phyloP scores from a whole-genome alignment of 2,329 filamentous ascomycete species.

The Dactylonectria estremocensis region DNA sequence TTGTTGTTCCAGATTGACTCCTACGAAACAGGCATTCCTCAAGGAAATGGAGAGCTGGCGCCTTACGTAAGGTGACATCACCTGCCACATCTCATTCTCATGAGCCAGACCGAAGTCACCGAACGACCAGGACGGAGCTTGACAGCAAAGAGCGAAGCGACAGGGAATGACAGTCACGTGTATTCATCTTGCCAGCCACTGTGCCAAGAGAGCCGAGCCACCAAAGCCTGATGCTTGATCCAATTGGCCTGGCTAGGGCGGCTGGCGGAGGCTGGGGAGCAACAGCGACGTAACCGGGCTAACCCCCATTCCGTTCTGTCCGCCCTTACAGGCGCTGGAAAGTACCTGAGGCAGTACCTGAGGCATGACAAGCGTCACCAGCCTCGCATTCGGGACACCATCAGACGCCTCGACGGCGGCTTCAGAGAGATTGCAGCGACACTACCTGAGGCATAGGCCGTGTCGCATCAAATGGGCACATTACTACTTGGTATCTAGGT shows the following conservation, averaged over 20 bases:
- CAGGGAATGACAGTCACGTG: slow-evolving; percentile 9
- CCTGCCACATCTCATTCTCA: slow-evolving; percentile 11
- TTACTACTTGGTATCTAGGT: not conserved
- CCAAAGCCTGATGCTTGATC: not conserved
- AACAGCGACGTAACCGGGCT: slow-evolving; percentile 16
- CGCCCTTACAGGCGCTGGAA: slow-evolving; percentile 8
- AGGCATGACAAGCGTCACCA: slow-evolving; percentile 28
- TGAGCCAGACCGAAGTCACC: not conserved
- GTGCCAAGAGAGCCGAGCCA: slow-evolving; percentile 11
- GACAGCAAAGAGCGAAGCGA: not conserved
- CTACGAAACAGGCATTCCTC: slow-evolving; percentile 4
- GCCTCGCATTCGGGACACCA: slow-evolving; percentile 27
- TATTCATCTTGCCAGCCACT: slow-evolving; percentile 18
- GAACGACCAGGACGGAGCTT: not conserved
- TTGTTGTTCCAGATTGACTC: slow-evolving; percentile 10
- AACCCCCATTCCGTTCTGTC: slow-evolving; percentile 4
- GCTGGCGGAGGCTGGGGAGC: slow-evolving; percentile 10
- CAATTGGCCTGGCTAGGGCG: slow-evolving; percentile 15
- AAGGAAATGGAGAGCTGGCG: not conserved
- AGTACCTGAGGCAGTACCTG: slow-evolving; percentile 37
- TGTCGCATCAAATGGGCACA: slow-evolving; percentile 21
- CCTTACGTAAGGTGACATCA: slow-evolving; percentile 5
- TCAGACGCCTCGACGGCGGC: slow-evolving; percentile 13
- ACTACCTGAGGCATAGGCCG: slow-evolving; percentile 21
- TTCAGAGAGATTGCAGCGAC: slow-evolving; percentile 22